Percentiles rank a stretch among this genome's conserved stretches.
Evolutionary conservation across 352 stramenopile genomes (phyloP).

Genomic region (Phytopythium oedochilum): DNA sequence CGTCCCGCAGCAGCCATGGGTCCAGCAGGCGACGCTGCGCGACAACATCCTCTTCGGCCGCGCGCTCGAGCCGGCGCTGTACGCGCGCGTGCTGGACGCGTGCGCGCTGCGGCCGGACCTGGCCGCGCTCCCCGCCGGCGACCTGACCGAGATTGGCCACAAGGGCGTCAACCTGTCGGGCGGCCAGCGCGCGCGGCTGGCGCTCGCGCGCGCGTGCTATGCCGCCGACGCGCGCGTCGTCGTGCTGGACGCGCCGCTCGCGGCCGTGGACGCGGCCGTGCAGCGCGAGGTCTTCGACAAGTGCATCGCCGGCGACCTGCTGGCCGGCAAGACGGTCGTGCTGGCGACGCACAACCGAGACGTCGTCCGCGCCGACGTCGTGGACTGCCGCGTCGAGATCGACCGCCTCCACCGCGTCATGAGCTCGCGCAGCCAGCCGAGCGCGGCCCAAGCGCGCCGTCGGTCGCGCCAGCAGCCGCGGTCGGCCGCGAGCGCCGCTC

Average conservation of each 20-base stretch:
- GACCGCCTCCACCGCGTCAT: slow-evolving; percentile 29
- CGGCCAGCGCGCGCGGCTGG: slow-evolving; percentile 79
- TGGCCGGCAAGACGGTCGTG: slow-evolving; percentile 62
- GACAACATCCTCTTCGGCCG: slow-evolving; percentile 92
- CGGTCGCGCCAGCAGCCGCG: background rate
- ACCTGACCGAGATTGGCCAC: slow-evolving; percentile 92
- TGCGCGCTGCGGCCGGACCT: slow-evolving; percentile 82
- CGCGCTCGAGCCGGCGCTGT: slow-evolving; percentile 19
- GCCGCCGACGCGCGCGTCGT: slow-evolving; percentile 31
- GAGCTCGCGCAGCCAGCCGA: slow-evolving; percentile 17
- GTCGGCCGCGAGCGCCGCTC: background rate
- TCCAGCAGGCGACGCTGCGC: slow-evolving; percentile 88
- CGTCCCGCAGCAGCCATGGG: slow-evolving; percentile 78
- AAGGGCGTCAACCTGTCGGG: slow-evolving; percentile 91
- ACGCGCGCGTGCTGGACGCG: slow-evolving; percentile 30
- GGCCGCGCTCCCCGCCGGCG: slow-evolving; percentile 59
- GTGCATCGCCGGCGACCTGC: slow-evolving; percentile 14
- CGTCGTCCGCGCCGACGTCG: slow-evolving; percentile 23
- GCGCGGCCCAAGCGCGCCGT: background rate
- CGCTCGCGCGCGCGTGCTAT: slow-evolving; percentile 47
- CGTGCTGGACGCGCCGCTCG: slow-evolving; percentile 87
- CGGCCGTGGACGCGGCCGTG: slow-evolving; percentile 90
- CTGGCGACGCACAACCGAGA: slow-evolving; percentile 90
- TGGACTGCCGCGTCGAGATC: slow-evolving; percentile 12
- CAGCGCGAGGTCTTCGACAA: slow-evolving; percentile 79